Percentiles rank a stretch among this genome's conserved stretches.
Conservation (phyloP, 495 filamentous ascomycete species). For the Friedmanniomyces endolithicus region DNA sequence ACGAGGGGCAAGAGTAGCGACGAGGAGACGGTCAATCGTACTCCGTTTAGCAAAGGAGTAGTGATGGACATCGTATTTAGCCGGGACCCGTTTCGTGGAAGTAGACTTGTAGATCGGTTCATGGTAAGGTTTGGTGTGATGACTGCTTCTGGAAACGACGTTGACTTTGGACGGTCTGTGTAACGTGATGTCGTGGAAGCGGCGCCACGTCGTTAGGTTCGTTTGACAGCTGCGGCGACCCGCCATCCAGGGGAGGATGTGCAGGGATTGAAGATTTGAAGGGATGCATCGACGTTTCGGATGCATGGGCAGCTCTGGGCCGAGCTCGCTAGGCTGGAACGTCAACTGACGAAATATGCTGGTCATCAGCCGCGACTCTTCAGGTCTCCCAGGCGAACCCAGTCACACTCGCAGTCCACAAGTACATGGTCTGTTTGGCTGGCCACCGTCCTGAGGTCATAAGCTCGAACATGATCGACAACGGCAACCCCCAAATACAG, state of each 20-base stretch:
- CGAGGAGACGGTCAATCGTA: too few relatives aligned
- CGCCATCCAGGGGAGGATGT: background rate
- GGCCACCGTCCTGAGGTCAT: too few relatives aligned
- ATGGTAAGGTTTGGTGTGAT: background rate
- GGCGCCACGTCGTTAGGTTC: background rate
- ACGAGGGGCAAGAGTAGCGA: background rate
- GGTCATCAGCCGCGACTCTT: background rate
- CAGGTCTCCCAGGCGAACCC: background rate
- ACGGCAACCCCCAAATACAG: too few relatives aligned
- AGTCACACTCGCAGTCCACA: too few relatives aligned
- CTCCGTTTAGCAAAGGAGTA: too few relatives aligned
- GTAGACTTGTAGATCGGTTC: background rate
- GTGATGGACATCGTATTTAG: too few relatives aligned
- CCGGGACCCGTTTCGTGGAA: too few relatives aligned
- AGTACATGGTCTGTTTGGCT: too few relatives aligned
- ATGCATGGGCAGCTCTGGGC: background rate
- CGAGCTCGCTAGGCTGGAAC: background rate
- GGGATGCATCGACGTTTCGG: background rate
- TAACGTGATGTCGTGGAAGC: background rate
- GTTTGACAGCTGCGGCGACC: background rate
- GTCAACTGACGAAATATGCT: background rate
- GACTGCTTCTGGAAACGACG: background rate
- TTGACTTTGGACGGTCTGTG: background rate
- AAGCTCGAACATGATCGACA: too few relatives aligned
- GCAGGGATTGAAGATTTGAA: background rate